Percentiles rank a stretch among this genome's conserved stretches.
Evolutionary conservation across 192 early-diverging fungal species (phyloP).

Genomic region (Borealophlyctis nickersoniae): DNA sequence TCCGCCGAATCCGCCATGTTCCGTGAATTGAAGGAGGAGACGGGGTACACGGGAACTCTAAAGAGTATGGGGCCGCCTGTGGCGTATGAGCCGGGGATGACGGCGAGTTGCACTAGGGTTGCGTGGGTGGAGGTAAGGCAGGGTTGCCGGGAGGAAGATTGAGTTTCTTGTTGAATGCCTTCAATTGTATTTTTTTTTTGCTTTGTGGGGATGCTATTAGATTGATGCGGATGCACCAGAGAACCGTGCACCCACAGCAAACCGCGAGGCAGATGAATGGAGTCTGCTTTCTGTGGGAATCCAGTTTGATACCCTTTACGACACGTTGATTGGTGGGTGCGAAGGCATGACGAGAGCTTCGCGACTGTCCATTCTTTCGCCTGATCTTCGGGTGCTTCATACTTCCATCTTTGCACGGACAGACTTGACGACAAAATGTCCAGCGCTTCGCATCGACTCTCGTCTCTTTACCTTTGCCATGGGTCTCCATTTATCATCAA

Average conservation of each 20-base stretch:
- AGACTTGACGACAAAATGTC: conserved; percentile 7
- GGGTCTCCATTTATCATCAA: conserved; percentile 6
- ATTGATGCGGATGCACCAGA: conserved; percentile 15
- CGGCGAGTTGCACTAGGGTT: conserved; percentile 17
- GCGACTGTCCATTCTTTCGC: background rate
- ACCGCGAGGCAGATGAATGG: conserved; percentile 26
- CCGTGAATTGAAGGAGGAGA: conserved; percentile 32
- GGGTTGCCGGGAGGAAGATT: background rate
- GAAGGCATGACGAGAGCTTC: too few relatives aligned
- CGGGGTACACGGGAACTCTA: conserved; percentile 9
- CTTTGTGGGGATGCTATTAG: too few relatives aligned
- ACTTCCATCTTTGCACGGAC: background rate
- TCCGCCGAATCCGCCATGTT: conserved; percentile 10
- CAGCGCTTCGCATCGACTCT: conserved; percentile 17
- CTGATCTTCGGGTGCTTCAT: background rate
- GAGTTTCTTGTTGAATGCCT: too few relatives aligned
- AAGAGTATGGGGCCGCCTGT: conserved; percentile 6
- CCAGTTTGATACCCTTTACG: conserved; percentile 7
- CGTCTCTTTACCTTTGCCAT: conserved; percentile 23
- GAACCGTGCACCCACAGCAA: conserved; percentile 1
- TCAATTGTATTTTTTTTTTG: too few relatives aligned
- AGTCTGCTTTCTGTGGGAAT: conserved; percentile 16
- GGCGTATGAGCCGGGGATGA: conserved; percentile 32
- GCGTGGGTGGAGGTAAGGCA: conserved; percentile 9
- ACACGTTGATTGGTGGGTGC: conserved; percentile 13